A percentile compares a stretch with the other conserved stretches of the same genome.
Evolutionary conservation across 345 rosid genomes (phyloP).

Genomic region (Moricandia moricandioides): DNA sequence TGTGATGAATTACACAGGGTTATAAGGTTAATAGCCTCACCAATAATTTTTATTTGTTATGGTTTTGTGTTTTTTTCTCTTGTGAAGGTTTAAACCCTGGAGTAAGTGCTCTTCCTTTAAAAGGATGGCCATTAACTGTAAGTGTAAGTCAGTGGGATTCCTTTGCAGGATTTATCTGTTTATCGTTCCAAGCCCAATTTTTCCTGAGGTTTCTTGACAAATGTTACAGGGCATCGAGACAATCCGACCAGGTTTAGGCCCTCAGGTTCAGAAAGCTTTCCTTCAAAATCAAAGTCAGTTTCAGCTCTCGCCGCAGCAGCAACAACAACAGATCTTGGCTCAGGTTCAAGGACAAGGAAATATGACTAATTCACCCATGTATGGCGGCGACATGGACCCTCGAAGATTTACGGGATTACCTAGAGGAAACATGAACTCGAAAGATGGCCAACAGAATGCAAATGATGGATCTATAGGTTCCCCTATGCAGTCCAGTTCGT

Average conservation of each 20-base stretch:
- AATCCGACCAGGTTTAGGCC: slow-evolving; percentile 72
- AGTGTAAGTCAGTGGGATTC: slow-evolving; percentile 59
- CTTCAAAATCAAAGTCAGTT: slow-evolving; percentile 65
- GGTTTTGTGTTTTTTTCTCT: slow-evolving; percentile 19
- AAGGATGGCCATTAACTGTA: slow-evolving; percentile 97
- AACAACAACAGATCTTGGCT: slow-evolving; percentile 78
- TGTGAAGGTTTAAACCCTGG: slow-evolving; percentile 79
- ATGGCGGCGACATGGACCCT: slow-evolving; percentile 84
- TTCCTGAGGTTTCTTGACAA: slow-evolving; percentile 11
- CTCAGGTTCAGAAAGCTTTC: slow-evolving; percentile 77
- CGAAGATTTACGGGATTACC: slow-evolving; percentile 69
- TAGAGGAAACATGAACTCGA: slow-evolving; percentile 68
- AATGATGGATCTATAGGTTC: slow-evolving; percentile 93
- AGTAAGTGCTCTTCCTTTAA: slow-evolving; percentile 69
- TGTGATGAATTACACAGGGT: neutral
- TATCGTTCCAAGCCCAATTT: slow-evolving; percentile 13
- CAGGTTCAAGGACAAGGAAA: slow-evolving; percentile 88
- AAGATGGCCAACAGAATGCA: slow-evolving; percentile 75
- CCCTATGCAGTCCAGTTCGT: slow-evolving; percentile 94
- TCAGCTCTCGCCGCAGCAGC: slow-evolving; percentile 89
- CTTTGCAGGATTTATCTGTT: slow-evolving; percentile 7
- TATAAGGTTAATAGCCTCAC: neutral
- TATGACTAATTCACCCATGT: slow-evolving; percentile 59
- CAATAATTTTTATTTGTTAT: slow-evolving; percentile 6
- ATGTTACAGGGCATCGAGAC: slow-evolving; percentile 68